Evolutionary conservation across 768 basidiomycete genomes (phyloP).

Genomic region (Kwoniella sp.): DNA sequence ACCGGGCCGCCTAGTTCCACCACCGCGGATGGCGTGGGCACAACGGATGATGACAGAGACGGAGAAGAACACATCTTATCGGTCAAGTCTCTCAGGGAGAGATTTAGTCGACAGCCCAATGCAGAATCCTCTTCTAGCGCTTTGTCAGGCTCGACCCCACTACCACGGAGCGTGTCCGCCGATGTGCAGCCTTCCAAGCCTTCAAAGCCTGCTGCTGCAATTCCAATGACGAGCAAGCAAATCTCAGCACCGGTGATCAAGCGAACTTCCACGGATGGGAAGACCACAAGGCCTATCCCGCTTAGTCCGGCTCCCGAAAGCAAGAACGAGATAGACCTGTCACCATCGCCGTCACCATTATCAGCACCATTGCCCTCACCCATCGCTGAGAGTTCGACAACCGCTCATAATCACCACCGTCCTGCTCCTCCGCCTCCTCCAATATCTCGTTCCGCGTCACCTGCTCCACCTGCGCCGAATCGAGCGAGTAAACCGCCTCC

Average conservation of each 20-base stretch:
- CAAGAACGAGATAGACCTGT: neutral
- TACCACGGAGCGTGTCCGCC: constrained; percentile 13
- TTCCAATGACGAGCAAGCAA: constrained; percentile 15
- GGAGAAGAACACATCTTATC: constrained; percentile 17
- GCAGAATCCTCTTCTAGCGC: constrained; percentile 7
- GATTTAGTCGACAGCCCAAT: constrained; percentile 18
- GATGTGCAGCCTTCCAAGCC: neutral
- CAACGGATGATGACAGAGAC: neutral
- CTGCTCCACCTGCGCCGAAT: constrained; percentile 28
- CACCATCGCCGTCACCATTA: neutral
- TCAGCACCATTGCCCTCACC: neutral
- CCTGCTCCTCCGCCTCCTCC: constrained; percentile 28
- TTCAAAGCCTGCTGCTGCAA: neutral
- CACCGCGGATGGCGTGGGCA: neutral
- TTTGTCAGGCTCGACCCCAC: neutral
- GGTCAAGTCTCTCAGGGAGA: constrained; percentile 33
- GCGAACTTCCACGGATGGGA: constrained; percentile 26
- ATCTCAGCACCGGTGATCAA: constrained; percentile 20
- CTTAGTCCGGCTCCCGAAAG: constrained; percentile 10
- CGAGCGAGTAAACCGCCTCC: constrained; percentile 26
- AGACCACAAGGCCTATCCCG: constrained; percentile 6
- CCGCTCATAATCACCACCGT: neutral
- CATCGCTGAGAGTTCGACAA: neutral
- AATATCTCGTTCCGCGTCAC: constrained; percentile 27
- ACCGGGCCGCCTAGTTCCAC: neutral